Evolutionary conservation across 345 rosid genomes (phyloP), one percentile per base, ranked within the genome.

Genomic region (Dovyalis caffra): DNA sequence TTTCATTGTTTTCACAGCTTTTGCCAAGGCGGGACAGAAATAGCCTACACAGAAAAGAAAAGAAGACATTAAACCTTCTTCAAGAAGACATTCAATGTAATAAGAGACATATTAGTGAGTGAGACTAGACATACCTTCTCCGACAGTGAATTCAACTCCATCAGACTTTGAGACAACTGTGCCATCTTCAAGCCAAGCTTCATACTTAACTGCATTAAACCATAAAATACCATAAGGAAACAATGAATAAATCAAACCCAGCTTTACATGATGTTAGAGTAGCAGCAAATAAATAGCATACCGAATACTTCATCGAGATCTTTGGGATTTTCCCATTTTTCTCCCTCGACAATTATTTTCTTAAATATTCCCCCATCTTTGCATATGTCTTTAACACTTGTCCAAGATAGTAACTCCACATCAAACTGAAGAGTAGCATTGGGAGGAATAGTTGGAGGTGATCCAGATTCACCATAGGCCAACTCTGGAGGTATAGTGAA

Each of bases 1-100:
- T 74, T 95, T 95, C 99, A 95, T 93, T 60, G 98, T 91, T 85
- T 93, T 91, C 61, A 93, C 92, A 62, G 98, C 96, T 75, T 69
- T 89, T 0, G 92, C 62, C 75, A 95, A 63, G 2, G 98, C 98
- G 33, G 94, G 98, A 66, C 97, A 95, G 80, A 96, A 92, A 76
- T 87, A 79, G 72, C 97, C 98, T 95, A 38, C 49, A 37, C 60
- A 66, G n/a, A n/a, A n/a, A n/a, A 32, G 20, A 6, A 21, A 23
- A 64, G 23, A 32, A 4, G 10, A 1, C n/a, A 32, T 64, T 32
- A 14, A 34, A 14, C n/a, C 14, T 43, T 12, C 47, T 43, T 43
- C 4, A 43, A 43, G 14, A 43, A 43, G 11, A 16, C 47, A 14
- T 43, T 43, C 47, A 43, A 5, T 16, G 47, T 43, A 12, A 43